Evolutionary conservation across 495 filamentous ascomycete species (phyloP).

Genomic region (Gamarada debralockiae): DNA sequence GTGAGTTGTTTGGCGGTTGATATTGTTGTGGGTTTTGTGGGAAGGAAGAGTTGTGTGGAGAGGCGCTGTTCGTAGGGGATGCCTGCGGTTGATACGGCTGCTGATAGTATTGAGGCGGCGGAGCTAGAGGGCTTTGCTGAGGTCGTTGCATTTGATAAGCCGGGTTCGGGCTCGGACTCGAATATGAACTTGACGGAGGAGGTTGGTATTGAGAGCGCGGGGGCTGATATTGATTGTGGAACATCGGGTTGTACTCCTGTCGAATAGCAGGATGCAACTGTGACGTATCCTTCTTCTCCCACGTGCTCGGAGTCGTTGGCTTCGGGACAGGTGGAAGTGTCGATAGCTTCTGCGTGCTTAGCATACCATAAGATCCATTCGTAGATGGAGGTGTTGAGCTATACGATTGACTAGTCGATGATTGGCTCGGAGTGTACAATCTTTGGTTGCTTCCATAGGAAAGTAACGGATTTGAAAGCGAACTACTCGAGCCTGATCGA

Average conservation of each 20-base stretch:
- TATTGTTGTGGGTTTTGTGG: neutral
- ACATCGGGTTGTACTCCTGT: conserved; percentile 34
- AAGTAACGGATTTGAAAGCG: conserved; percentile 17
- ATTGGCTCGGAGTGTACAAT: neutral
- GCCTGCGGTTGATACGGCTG: neutral
- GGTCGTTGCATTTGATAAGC: conserved; percentile 4
- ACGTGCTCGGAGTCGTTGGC: conserved; percentile 16
- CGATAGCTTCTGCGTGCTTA: neutral
- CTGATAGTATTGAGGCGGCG: neutral
- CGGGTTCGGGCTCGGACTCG: neutral
- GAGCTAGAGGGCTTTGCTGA: neutral
- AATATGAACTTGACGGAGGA: neutral
- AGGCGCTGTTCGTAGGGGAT: no score
- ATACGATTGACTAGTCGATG: conserved; percentile 8
- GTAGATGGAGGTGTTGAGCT: neutral
- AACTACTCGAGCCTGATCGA: conserved; percentile 3
- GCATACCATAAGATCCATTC: neutral
- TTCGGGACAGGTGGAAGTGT: conserved; percentile 12
- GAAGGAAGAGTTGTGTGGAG: no score
- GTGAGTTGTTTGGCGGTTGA: neutral
- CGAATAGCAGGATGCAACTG: conserved; percentile 43
- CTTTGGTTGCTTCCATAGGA: conserved; percentile 3
- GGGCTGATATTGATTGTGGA: conserved; percentile 28
- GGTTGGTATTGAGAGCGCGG: neutral
- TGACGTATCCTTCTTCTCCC: conserved; percentile 21